Percentiles rank a stretch among this genome's conserved stretches.
Evolutionary conservation across 192 early-diverging fungal genomes (phyloP).

Genomic region (Entomortierella chlamydospora): DNA sequence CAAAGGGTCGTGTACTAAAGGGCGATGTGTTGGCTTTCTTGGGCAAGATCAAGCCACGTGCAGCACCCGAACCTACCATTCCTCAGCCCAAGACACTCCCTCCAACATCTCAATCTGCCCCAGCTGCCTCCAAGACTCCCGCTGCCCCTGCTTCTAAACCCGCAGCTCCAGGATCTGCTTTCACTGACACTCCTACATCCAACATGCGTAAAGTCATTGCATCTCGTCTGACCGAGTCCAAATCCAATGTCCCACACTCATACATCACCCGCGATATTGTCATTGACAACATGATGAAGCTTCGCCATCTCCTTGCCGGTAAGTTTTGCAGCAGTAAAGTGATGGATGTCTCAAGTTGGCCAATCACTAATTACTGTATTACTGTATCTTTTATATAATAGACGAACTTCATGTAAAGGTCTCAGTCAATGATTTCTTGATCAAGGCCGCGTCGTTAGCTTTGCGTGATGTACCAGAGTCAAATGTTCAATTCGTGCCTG

Average conservation of each 20-base stretch:
- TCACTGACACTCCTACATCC: conserved; percentile 64
- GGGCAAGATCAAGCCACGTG: conserved; percentile 63
- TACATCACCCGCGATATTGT: conserved; percentile 65
- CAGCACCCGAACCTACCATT: conserved; percentile 59
- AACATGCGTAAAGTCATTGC: conserved; percentile 77
- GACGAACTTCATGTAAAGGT: conserved; percentile 62
- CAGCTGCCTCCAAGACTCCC: conserved; percentile 16
- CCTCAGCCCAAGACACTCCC: conserved; percentile 56
- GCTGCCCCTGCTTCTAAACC: conserved; percentile 1
- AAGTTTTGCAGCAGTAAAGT: conserved; percentile 12
- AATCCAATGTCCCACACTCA: conserved; percentile 71
- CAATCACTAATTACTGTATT: background rate
- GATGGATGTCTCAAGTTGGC: background rate
- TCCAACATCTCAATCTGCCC: conserved; percentile 25
- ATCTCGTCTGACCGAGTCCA: conserved; percentile 65
- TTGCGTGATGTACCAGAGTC: conserved; percentile 87
- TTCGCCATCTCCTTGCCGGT: conserved; percentile 60
- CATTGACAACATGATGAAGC: conserved; percentile 61
- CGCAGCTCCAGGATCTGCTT: conserved; percentile 37
- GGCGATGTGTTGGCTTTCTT: conserved; percentile 79
- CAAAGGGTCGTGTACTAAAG: conserved; percentile 77
- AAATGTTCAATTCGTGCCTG: conserved; percentile 63
- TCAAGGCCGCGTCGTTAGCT: conserved; percentile 89
- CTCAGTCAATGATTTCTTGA: conserved; percentile 95
- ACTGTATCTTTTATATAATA: conserved; percentile 11